Evolutionary conservation across 228 moss, liverwort and hornwort species (phyloP).

Genomic region (Sphagnum fallax): DNA sequence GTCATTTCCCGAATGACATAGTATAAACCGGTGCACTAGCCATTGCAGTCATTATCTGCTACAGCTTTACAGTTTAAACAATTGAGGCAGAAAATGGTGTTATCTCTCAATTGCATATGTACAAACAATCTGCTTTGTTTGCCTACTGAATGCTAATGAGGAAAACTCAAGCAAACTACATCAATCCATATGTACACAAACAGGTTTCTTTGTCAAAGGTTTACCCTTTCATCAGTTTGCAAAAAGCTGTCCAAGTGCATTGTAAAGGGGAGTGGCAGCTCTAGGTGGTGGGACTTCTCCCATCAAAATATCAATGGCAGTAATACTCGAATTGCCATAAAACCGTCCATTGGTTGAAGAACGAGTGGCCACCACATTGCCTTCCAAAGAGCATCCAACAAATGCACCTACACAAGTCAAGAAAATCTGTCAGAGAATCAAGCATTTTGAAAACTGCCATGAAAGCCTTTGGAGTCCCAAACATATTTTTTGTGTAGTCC

Average conservation of each 20-base stretch:
- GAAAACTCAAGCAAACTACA: too few relatives aligned
- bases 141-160: too few relatives aligned
- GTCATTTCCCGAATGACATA: too few relatives aligned
- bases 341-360: slow-evolving; percentile 65
- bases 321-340: slow-evolving; percentile 69
- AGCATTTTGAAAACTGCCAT: neutral
- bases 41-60: too few relatives aligned
- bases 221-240: slow-evolving; percentile 3
- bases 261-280: slow-evolving; percentile 85
- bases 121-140: too few relatives aligned
- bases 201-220: too few relatives aligned
- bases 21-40: too few relatives aligned
- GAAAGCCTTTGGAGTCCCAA: neutral
- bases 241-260: slow-evolving; percentile 55
- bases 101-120: too few relatives aligned
- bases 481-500: too few relatives aligned
- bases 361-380: slow-evolving; percentile 83
- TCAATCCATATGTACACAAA: too few relatives aligned
- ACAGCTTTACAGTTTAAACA: too few relatives aligned
- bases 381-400: slow-evolving; percentile 84
- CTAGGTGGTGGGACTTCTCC: slow-evolving; percentile 69
- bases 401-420: slow-evolving; percentile 63
- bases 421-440: neutral
- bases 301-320: slow-evolving; percentile 66
- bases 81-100: too few relatives aligned